Evolutionary conservation across 2,329 filamentous ascomycete species (phyloP).

Genomic region (Massarina eburnea): DNA sequence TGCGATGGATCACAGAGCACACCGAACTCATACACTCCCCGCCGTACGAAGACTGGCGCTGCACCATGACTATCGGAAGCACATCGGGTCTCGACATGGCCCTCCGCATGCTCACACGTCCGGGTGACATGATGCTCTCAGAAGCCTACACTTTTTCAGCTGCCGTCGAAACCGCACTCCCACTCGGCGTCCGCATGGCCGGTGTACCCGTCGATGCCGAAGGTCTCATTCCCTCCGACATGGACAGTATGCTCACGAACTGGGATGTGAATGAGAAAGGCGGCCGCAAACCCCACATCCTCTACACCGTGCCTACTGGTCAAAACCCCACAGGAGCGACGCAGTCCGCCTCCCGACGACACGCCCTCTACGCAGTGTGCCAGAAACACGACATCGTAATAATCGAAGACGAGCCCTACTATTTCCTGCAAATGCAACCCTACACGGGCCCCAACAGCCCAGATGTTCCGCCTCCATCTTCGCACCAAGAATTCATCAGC

Average conservation of each 20-base stretch:
- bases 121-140: slow-evolving; percentile 76
- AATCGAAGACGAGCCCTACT: slow-evolving; percentile 92
- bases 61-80: slow-evolving; percentile 79
- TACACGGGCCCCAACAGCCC: slow-evolving; percentile 61
- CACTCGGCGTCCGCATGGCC: slow-evolving; percentile 62
- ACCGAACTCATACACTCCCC: slow-evolving; percentile 87
- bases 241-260: slow-evolving; percentile 64
- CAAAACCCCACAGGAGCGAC: slow-evolving; percentile 92
- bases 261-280: slow-evolving; percentile 62
- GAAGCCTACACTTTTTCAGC: slow-evolving; percentile 92
- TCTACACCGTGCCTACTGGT: slow-evolving; percentile 76
- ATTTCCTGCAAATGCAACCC: slow-evolving; percentile 85
- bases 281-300: slow-evolving; percentile 64
- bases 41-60: slow-evolving; percentile 88
- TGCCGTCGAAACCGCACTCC: slow-evolving; percentile 65
- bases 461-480: slow-evolving; percentile 58
- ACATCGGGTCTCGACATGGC: slow-evolving; percentile 84
- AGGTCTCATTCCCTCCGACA: slow-evolving; percentile 62
- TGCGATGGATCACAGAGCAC: slow-evolving; percentile 92
- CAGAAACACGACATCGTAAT: slow-evolving; percentile 85
- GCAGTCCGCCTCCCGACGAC: slow-evolving; percentile 66
- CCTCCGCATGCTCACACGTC: slow-evolving; percentile 76
- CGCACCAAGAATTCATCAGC: slow-evolving; percentile 72
- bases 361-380: slow-evolving; percentile 73
- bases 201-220: slow-evolving; percentile 67